Base-by-base conservation (phyloP, 2,329 filamentous ascomycete genomes). In the Colletotrichum coccodes region DNA sequence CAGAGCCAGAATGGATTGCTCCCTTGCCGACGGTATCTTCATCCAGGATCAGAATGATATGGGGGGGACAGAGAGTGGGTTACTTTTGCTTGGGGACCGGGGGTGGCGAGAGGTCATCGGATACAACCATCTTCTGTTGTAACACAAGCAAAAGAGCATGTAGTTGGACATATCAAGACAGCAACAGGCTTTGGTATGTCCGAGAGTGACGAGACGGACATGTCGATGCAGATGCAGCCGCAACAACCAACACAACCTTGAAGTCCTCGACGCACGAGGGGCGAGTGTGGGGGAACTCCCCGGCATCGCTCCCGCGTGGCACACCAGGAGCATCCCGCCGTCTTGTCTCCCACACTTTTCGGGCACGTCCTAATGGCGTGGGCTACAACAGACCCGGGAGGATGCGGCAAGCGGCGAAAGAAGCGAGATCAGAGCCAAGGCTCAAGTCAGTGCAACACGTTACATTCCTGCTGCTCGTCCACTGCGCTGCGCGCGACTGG, bases 341-440 rank as follows among this genome's bases (percentile, higher is more conserved):
- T 38, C 34, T 23, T 44, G 21, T 7, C 38, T 23, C 6, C n/a
- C 36, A 38, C 44, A 26, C 60, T 34, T n/a, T 18, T 63, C 64
- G 59, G 59, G 42, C 64, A 47, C 59, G 16, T 67, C 64, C 50
- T 66, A 6, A 14, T 52, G 28, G 30, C 50, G 16, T 47, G 32
- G 21, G n/a, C 36, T 14, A n/a, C 23, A 28, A 46, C 21, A 4
- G 28, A 47, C 16, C 46, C 32, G 23, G 38, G 23, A 50, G 36
- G 40, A 65, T 49, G 65, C 65, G 54, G 65, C 65, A 54, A 65
- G n/a, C 40, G 64, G 65, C 65, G 61, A 68, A 50, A n/a, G 46
- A 40, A 14, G 23, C 21, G 36, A 26, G 9, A n/a, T 28, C 23
- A 26, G 46, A 28, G 49, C 49, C 49, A n/a, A 30, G 11, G n/a